These are phyloP conservation scores for Hawksworthiomyces lignivorus DNA, from an alignment of 2,329 filamentous ascomycete genomes.

Conservation along the genomic window DNA sequence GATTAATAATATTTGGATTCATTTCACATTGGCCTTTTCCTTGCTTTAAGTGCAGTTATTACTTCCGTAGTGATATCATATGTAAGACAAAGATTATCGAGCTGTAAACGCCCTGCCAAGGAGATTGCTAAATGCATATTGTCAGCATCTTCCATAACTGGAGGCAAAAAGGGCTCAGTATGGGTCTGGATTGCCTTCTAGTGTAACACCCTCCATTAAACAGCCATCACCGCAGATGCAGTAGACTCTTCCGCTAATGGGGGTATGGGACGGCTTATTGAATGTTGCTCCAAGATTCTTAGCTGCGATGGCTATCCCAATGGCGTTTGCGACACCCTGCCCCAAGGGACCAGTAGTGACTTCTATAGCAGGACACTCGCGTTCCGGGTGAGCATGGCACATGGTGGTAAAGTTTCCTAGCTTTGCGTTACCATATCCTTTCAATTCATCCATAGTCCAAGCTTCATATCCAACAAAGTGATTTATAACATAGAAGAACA, in stretches of 20 bases:
- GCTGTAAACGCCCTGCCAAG: conserved; percentile 44
- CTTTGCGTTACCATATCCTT: conserved; percentile 32
- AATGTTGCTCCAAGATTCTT: conserved; percentile 48
- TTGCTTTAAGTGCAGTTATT: too few species aligned
- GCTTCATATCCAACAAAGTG: conserved; percentile 44
- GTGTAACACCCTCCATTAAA: conserved; percentile 48
- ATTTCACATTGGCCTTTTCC: too few species aligned
- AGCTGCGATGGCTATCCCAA: conserved; percentile 49
- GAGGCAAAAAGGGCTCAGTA: too few species aligned
- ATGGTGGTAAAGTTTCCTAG: conserved; percentile 33
- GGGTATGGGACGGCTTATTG: conserved; percentile 39
- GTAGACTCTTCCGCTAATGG: conserved; percentile 45
- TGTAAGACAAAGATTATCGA: conserved; percentile 48
- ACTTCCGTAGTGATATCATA: conserved; percentile 59
- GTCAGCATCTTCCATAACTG: too few species aligned
- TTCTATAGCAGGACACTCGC: conserved; percentile 49
- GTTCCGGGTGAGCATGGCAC: conserved; percentile 49
- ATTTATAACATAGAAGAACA: conserved; percentile 46
- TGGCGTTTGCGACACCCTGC: conserved; percentile 52
- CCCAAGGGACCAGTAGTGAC: conserved; percentile 52
- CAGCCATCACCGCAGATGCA: conserved; percentile 53
- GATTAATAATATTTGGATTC: too few species aligned
- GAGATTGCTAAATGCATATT: conserved; percentile 31
- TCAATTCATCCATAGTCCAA: conserved; percentile 50
- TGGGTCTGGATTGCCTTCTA: conserved; percentile 38